These are phyloP conservation scores for Cryphonectria radicalis DNA, from an alignment of 2,329 filamentous ascomycete species.

Conservation along the genomic window DNA sequence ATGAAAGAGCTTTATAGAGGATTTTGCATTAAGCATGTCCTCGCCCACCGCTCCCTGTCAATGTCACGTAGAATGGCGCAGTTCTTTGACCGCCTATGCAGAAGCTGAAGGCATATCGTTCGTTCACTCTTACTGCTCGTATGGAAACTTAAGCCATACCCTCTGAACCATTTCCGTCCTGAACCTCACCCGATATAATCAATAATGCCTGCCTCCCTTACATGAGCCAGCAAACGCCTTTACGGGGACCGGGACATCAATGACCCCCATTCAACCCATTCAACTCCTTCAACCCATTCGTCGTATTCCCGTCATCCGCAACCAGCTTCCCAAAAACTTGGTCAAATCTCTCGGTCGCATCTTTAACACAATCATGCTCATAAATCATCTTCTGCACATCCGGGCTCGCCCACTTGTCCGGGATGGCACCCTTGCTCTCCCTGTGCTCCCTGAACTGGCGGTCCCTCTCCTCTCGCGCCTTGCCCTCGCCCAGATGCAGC, in stretches of 20 bases:
- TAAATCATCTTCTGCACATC: conserved; percentile 72
- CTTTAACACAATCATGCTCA: conserved; percentile 62
- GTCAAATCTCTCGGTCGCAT: conserved; percentile 57
- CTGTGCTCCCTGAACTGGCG: conserved; percentile 57
- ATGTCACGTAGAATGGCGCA: conserved; percentile 2
- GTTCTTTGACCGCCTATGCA: not conserved
- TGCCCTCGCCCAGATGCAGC: conserved; percentile 62
- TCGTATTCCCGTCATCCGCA: not conserved
- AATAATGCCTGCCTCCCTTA: not conserved
- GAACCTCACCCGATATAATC: not conserved
- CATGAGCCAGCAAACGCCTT: not conserved
- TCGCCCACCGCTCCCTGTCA: not conserved
- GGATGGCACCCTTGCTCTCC: conserved; percentile 53
- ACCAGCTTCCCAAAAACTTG: conserved; percentile 44
- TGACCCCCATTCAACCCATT: not conserved
- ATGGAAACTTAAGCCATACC: not conserved
- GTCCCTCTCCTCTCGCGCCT: conserved; percentile 63
- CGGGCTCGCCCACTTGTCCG: conserved; percentile 73
- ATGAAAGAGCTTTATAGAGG: not conserved
- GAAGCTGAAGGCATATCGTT: conserved; percentile 24
- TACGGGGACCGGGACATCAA: not conserved
- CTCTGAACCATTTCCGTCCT: conserved; percentile 2
- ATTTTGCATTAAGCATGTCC: not conserved
- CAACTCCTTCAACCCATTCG: conserved; percentile 5
- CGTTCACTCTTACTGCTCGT: not conserved